A percentile compares a stretch with the other conserved stretches of the same genome.
phyloP scores from a whole-genome alignment of 768 basidiomycete species.

The Rhizopogon sp. region DNA sequence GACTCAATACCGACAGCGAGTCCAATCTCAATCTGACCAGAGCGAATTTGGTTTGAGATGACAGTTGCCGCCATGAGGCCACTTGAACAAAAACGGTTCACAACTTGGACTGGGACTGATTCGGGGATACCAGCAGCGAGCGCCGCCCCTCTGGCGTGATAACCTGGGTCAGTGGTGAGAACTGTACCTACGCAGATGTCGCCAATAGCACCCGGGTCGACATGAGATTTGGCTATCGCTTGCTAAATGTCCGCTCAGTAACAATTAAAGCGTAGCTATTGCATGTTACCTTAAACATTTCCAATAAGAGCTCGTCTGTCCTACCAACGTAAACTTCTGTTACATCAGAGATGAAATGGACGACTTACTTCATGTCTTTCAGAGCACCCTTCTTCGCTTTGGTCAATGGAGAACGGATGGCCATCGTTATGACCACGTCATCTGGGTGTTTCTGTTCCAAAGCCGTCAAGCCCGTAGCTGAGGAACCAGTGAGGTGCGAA shows the following conservation, averaged over 20 bases:
- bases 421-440: constrained; percentile 81
- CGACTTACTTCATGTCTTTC: constrained; percentile 59
- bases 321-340: constrained; percentile 26
- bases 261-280: background rate
- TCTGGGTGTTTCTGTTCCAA: constrained; percentile 59
- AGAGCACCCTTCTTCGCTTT: constrained; percentile 74
- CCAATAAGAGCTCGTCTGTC: constrained; percentile 74
- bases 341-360: background rate
- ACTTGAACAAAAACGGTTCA: constrained; percentile 82
- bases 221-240: constrained; percentile 48
- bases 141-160: constrained; percentile 69
- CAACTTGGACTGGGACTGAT: constrained; percentile 63
- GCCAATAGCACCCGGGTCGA: constrained; percentile 62
- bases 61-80: constrained; percentile 82
- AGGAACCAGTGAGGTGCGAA: constrained; percentile 46
- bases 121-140: constrained; percentile 80
- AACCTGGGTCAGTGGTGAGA: constrained; percentile 56
- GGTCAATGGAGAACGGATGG: constrained; percentile 70
- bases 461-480: constrained; percentile 37
- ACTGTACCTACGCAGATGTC: constrained; percentile 83
- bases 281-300: constrained; percentile 66
- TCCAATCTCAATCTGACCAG: constrained; percentile 78
- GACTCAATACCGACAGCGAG: constrained; percentile 82
- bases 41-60: constrained; percentile 70
- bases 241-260: constrained; percentile 35